Evolutionary conservation across 169 alveolate species (phyloP).

Genomic region (Plasmodium inui): DNA sequence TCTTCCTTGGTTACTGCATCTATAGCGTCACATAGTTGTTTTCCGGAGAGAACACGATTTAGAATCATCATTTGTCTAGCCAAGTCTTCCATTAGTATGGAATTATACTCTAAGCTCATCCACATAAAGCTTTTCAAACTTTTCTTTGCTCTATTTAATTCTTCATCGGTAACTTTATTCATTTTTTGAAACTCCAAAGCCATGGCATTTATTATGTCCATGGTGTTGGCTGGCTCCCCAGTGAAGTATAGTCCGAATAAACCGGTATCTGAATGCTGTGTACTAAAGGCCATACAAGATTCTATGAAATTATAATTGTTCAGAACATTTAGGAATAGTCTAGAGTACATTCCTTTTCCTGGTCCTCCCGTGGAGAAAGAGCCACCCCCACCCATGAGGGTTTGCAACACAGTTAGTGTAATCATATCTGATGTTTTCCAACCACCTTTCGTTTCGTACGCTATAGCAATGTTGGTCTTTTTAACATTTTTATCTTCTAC

Average conservation of each 20-base stretch:
- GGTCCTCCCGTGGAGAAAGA: constrained; percentile 94
- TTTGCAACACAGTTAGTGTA: constrained; percentile 87
- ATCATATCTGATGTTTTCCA: constrained; percentile 88
- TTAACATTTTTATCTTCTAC: constrained; percentile 86
- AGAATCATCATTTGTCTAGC: constrained; percentile 88
- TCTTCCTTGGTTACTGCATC: constrained; percentile 84
- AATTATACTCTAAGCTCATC: constrained; percentile 87
- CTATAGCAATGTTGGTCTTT: constrained; percentile 89
- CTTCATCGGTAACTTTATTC: constrained; percentile 82
- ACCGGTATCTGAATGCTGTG: constrained; percentile 91
- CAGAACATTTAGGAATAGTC: constrained; percentile 88
- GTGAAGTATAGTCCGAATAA: constrained; percentile 90
- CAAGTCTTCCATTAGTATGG: constrained; percentile 88
- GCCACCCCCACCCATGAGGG: constrained; percentile 94
- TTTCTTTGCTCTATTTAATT: constrained; percentile 89
- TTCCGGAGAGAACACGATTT: constrained; percentile 81
- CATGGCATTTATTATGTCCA: constrained; percentile 81
- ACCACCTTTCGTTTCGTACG: constrained; percentile 84
- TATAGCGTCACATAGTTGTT: constrained; percentile 83
- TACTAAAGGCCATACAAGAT: constrained; percentile 91
- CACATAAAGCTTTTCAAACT: constrained; percentile 84
- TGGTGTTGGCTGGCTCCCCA: constrained; percentile 84
- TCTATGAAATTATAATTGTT: constrained; percentile 90
- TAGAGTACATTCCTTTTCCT: constrained; percentile 93
- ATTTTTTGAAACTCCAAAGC: constrained; percentile 84